phyloP scores from a whole-genome alignment of 257 asterid species.

The Penstemon eatonii region DNA sequence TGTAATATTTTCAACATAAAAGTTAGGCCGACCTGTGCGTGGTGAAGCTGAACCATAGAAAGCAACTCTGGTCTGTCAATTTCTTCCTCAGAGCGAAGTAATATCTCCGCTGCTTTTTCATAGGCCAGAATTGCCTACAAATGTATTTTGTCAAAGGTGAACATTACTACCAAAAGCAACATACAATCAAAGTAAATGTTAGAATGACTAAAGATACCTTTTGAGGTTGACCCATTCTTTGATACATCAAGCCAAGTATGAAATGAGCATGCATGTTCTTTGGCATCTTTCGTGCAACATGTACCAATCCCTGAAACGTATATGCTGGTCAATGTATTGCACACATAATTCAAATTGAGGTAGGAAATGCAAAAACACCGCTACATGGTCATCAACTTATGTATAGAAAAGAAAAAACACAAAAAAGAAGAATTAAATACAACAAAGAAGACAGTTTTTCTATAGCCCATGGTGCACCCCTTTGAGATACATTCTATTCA shows the following conservation, averaged over 20 bases:
- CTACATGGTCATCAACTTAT: slow-evolving; percentile 9
- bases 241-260: slow-evolving; percentile 94
- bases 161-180: slow-evolving; percentile 20
- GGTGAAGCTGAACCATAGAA: slow-evolving; percentile 88
- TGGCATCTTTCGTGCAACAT: slow-evolving; percentile 96
- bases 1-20: slow-evolving; percentile 18
- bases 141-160: slow-evolving; percentile 19
- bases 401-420: background rate
- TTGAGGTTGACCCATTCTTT: slow-evolving; percentile 97
- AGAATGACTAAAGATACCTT: slow-evolving; percentile 55
- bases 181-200: slow-evolving; percentile 22
- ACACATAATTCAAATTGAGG: slow-evolving; percentile 16
- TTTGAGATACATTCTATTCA: slow-evolving; percentile 16
- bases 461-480: slow-evolving; percentile 2
- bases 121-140: slow-evolving; percentile 78
- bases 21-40: slow-evolving; percentile 68
- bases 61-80: slow-evolving; percentile 96
- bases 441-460: slow-evolving; percentile 9
- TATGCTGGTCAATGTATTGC: slow-evolving; percentile 26
- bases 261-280: slow-evolving; percentile 96
- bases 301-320: slow-evolving; percentile 73
- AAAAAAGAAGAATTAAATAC: background rate
- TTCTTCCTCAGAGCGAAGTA: slow-evolving; percentile 92
- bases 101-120: slow-evolving; percentile 91
- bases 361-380: slow-evolving; percentile 9